Evolutionary conservation across 805 yeast genomes (phyloP).

Genomic region (Yarrowia keelungensis): DNA sequence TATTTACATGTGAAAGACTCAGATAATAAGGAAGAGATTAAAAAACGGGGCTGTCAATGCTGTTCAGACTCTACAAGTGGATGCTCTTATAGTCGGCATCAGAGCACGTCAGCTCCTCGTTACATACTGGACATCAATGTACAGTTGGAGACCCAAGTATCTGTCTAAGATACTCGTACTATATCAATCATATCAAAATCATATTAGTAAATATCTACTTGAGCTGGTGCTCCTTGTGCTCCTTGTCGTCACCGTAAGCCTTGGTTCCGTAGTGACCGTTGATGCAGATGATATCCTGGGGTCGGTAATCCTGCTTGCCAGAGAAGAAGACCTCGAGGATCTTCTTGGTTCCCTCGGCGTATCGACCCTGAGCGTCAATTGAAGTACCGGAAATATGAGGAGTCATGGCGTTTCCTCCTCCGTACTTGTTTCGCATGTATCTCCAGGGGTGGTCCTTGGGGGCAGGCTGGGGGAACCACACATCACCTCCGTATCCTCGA

Average conservation of each 20-base stretch:
- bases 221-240: background rate
- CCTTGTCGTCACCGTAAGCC: background rate
- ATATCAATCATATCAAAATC: too few species aligned
- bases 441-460: conserved; percentile 1
- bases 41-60: too few species aligned
- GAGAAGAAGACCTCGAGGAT: background rate
- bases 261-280: background rate
- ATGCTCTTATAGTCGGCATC: too few species aligned
- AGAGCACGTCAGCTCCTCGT: too few species aligned
- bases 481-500: background rate
- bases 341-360: background rate
- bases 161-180: too few species aligned
- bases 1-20: too few species aligned
- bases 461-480: background rate
- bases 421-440: background rate
- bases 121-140: too few species aligned
- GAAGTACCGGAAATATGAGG: too few species aligned
- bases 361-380: background rate
- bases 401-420: too few species aligned
- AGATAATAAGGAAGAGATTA: too few species aligned
- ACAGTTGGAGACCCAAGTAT: too few species aligned
- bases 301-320: background rate
- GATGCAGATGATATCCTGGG: background rate
- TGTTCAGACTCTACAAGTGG: too few species aligned
- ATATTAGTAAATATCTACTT: background rate